Conservation (phyloP, 257 asterid genomes). For the Echium plantagineum region DNA sequence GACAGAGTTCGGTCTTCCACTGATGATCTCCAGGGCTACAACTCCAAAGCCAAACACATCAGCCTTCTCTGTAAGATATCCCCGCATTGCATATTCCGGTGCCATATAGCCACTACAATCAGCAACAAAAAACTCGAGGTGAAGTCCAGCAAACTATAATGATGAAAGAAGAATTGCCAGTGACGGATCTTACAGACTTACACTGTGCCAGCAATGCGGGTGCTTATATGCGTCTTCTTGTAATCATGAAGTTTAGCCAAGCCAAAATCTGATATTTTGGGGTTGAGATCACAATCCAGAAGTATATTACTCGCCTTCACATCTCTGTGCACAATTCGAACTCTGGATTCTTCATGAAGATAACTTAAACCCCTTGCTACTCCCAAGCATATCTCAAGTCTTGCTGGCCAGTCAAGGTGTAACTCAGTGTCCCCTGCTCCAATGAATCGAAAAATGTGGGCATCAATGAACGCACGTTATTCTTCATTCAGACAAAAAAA, state of each 20-base stretch:
- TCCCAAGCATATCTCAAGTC: slow-evolving; percentile 62
- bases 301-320: slow-evolving; percentile 73
- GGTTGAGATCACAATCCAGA: slow-evolving; percentile 49
- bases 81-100: background rate
- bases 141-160: background rate
- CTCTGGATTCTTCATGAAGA: slow-evolving; percentile 68
- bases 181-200: background rate
- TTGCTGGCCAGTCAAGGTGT: slow-evolving; percentile 56
- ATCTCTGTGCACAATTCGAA: slow-evolving; percentile 59
- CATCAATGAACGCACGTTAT: background rate
- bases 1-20: slow-evolving; percentile 1
- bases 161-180: background rate
- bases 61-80: background rate
- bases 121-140: too few species aligned
- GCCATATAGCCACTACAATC: background rate
- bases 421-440: slow-evolving; percentile 31
- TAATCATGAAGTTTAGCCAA: slow-evolving; percentile 65
- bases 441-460: slow-evolving; percentile 3
- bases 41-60: background rate
- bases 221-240: slow-evolving; percentile 19
- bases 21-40: background rate
- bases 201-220: slow-evolving; percentile 4
- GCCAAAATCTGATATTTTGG: slow-evolving; percentile 73
- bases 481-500: background rate
- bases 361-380: slow-evolving; percentile 70